These are phyloP conservation scores for Aspergillus olivimuriae DNA, from an alignment of 495 filamentous ascomycete species.

Conservation along the genomic window DNA sequence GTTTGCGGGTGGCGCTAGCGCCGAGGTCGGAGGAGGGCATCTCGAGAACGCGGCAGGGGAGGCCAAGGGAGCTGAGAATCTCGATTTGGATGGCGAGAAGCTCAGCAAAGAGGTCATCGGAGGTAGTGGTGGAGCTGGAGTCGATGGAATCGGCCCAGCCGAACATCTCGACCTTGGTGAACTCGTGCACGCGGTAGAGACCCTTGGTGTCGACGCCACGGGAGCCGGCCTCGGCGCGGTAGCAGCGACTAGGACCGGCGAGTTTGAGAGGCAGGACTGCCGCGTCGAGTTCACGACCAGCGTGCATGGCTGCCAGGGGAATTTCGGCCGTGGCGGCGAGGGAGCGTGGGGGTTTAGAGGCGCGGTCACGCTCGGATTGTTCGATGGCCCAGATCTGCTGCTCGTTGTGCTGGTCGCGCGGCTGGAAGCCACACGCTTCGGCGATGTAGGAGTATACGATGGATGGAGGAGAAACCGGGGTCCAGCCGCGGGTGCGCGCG, in stretches of 20 bases:
- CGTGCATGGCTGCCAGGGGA: conserved; percentile 85
- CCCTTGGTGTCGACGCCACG: conserved; percentile 88
- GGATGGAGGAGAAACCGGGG: conserved; percentile 71
- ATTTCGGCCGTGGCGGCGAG: conserved; percentile 91
- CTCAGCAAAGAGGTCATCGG: conserved; percentile 64
- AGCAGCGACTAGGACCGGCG: conserved; percentile 81
- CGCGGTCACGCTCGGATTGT: conserved; percentile 51
- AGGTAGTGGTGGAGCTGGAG: conserved; percentile 15
- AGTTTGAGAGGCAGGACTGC: conserved; percentile 64
- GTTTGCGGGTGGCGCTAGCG: conserved; percentile 76
- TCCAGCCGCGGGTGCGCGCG: conserved; percentile 66
- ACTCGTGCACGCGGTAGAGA: conserved; percentile 97
- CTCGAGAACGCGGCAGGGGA: conserved; percentile 86
- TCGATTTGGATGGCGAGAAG: conserved; percentile 81
- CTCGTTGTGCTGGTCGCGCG: conserved; percentile 82
- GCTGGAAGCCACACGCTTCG: conserved; percentile 85
- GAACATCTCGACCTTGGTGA: conserved; percentile 97
- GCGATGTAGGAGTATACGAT: conserved; percentile 91
- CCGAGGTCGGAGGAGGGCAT: conserved; percentile 89
- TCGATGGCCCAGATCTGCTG: conserved; percentile 80
- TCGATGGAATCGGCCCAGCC: conserved; percentile 55
- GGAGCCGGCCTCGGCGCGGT: conserved; percentile 88
- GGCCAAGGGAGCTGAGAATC: conserved; percentile 64
- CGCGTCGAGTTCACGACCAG: conserved; percentile 58
- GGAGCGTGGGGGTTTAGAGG: conserved; percentile 58